Evolutionary conservation across 1,284 basidiomycete genomes (phyloP).

Genomic region (Rhodotorula sp.): DNA sequence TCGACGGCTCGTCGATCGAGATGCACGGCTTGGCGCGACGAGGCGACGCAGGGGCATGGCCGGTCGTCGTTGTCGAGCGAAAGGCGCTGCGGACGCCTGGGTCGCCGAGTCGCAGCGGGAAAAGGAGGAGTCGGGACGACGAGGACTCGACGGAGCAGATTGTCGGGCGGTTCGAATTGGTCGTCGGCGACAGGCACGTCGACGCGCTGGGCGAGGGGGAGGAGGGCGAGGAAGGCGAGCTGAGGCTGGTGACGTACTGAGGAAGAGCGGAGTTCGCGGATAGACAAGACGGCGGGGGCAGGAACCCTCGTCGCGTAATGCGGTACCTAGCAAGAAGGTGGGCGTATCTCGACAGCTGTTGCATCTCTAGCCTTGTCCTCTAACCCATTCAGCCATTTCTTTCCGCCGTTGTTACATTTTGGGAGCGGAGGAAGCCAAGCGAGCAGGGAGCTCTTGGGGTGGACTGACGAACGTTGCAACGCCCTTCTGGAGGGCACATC

Average conservation of each 20-base stretch:
- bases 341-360: background rate
- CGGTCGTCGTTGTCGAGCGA: conserved; percentile 30
- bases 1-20: conserved; percentile 27
- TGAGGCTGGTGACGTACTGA: conserved; percentile 31
- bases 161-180: conserved; percentile 27
- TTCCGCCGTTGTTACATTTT: background rate
- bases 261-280: background rate
- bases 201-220: conserved; percentile 2
- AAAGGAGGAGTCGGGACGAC: background rate
- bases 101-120: conserved; percentile 14
- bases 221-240: conserved; percentile 25
- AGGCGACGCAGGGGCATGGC: conserved; percentile 17
- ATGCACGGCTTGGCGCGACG: conserved; percentile 23
- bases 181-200: conserved; percentile 9
- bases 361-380: background rate
- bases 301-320: background rate
- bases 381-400: background rate
- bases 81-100: conserved; percentile 28
- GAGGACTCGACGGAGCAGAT: conserved; percentile 19
- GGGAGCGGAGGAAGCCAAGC: too few relatives aligned
- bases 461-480: conserved; percentile 10
- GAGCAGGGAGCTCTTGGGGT: too few relatives aligned
- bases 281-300: too few relatives aligned
- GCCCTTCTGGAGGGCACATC: background rate
- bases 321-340: background rate